A percentile compares a stretch with the other conserved stretches of the same genome.
Evolutionary conservation across 345 rosid species (phyloP).

Genomic region (Hibiscus trionum): DNA sequence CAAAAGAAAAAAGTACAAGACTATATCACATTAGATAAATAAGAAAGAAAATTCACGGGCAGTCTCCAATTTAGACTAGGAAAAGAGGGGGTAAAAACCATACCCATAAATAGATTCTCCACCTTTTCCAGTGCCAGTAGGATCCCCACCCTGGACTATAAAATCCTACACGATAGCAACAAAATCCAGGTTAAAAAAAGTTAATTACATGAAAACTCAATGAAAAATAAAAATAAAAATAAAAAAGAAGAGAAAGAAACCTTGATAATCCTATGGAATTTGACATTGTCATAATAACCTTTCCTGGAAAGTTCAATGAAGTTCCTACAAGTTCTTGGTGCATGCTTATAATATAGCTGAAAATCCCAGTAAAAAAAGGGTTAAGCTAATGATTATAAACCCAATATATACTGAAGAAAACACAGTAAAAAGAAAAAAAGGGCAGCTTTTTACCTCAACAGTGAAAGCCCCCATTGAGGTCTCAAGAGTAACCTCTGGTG

Average conservation of each 20-base stretch:
- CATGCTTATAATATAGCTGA: constrained; percentile 85
- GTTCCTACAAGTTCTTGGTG: constrained; percentile 94
- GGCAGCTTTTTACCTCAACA: constrained; percentile 45
- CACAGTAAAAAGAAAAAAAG: background rate
- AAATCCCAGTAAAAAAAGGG: background rate
- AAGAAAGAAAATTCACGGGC: background rate
- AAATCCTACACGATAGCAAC: constrained; percentile 54
- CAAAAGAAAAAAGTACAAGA: background rate
- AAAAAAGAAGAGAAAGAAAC: constrained; percentile 19
- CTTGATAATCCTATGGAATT: constrained; percentile 89
- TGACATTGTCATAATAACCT: constrained; percentile 74
- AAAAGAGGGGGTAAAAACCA: background rate
- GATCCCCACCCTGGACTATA: constrained; percentile 98
- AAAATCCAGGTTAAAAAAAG: background rate
- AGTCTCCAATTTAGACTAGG: background rate
- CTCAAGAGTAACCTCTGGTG: constrained; percentile 89
- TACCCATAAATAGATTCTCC: constrained; percentile 94
- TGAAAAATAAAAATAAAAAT: background rate
- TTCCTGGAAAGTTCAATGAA: constrained; percentile 80
- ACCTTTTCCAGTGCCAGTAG: constrained; percentile 94
- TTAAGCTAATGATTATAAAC: background rate
- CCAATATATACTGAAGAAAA: background rate
- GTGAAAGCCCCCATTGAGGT: constrained; percentile 92
- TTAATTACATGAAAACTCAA: background rate
- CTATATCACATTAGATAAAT: background rate